phyloP scores from a whole-genome alignment of 1,284 basidiomycete genomes.

The Malassezia arunalokei region DNA sequence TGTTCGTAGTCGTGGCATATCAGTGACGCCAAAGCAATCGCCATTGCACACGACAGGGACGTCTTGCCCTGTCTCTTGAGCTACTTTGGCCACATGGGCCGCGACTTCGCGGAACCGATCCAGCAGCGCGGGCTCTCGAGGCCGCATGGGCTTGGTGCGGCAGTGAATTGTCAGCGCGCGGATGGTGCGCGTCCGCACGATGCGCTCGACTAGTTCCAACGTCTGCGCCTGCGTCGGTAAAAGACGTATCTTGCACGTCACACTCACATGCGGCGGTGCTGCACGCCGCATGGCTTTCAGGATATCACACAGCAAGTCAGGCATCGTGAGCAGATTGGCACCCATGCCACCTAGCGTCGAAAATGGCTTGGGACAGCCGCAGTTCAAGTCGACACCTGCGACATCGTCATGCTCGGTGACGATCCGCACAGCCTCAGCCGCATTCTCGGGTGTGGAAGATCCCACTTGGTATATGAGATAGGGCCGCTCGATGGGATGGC shows the following conservation, averaged over 20 bases:
- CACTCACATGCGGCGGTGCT: conserved; percentile 51
- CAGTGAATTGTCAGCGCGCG: conserved; percentile 87
- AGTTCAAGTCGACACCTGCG: conserved; percentile 85
- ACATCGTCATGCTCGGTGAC: conserved; percentile 67
- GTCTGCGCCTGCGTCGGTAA: conserved; percentile 77
- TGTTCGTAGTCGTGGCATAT: conserved; percentile 62
- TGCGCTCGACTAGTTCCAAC: conserved; percentile 68
- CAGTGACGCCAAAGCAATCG: conserved; percentile 69
- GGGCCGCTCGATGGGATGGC: conserved; percentile 69
- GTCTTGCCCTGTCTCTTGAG: conserved; percentile 50
- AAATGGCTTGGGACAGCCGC: conserved; percentile 79
- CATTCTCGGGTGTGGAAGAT: conserved; percentile 72
- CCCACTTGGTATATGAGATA: conserved; percentile 62
- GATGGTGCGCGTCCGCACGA: conserved; percentile 69
- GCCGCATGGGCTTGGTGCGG: conserved; percentile 83
- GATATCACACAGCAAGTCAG: conserved; percentile 72
- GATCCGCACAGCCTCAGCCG: conserved; percentile 74
- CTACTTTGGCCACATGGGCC: conserved; percentile 58
- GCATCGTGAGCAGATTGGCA: conserved; percentile 79
- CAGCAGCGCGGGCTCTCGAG: conserved; percentile 65
- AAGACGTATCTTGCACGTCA: conserved; percentile 66
- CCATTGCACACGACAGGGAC: conserved; percentile 85
- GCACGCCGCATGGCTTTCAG: conserved; percentile 39
- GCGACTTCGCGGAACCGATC: conserved; percentile 72
- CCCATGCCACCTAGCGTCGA: conserved; percentile 93